Conservation (phyloP, 2,329 filamentous ascomycete species). For the Hypoxylon sp. region DNA sequence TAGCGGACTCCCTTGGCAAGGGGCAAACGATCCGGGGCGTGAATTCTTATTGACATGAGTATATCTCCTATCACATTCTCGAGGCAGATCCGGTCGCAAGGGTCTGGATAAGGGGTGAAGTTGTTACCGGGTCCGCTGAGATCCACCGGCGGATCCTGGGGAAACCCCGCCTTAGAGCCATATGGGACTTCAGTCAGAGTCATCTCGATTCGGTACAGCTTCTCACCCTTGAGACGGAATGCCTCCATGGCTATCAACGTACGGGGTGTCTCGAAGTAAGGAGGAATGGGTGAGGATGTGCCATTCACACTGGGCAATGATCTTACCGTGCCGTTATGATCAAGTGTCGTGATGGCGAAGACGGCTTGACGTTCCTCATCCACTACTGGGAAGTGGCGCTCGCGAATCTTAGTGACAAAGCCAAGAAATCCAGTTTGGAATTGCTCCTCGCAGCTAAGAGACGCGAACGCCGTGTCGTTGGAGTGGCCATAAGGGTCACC, state of each 20-base stretch:
- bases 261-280: constrained; percentile 48
- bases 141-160: constrained; percentile 29
- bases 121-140: constrained; percentile 36
- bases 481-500: constrained; percentile 47
- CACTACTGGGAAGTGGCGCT: constrained; percentile 45
- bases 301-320: constrained; percentile 44
- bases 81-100: constrained; percentile 40
- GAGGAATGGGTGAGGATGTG: constrained; percentile 45
- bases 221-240: constrained; percentile 36
- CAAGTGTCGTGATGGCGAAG: constrained; percentile 45
- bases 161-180: constrained; percentile 43
- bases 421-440: constrained; percentile 50
- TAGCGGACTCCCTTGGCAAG: constrained; percentile 42
- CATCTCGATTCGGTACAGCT: constrained; percentile 47
- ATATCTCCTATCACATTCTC: constrained; percentile 37
- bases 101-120: constrained; percentile 28
- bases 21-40: constrained; percentile 36
- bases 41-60: constrained; percentile 40
- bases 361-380: constrained; percentile 47
- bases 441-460: constrained; percentile 46
- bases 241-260: constrained; percentile 45
- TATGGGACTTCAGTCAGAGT: constrained; percentile 47
- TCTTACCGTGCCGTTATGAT: constrained; percentile 48
- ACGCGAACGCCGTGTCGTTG: constrained; percentile 48
- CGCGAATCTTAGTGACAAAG: constrained; percentile 47